Percentiles rank a stretch among this genome's conserved stretches.
phyloP scores from a whole-genome alignment of 2,329 filamentous ascomycete species.

The Calonectria ilicicola region DNA sequence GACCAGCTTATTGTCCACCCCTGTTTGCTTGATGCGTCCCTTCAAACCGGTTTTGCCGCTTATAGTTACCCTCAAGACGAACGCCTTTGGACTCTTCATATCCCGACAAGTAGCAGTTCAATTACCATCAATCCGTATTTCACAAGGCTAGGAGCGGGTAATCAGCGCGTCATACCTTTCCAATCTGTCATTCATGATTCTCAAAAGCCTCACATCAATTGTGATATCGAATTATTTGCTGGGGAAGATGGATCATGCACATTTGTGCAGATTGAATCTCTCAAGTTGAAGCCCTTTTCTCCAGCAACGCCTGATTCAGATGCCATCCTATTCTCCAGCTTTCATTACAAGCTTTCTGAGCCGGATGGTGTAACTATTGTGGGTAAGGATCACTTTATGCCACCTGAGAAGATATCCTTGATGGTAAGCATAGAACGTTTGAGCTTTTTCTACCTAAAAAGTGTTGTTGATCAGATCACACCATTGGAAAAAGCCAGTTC shows the following conservation, averaged over 20 bases:
- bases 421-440: neutral
- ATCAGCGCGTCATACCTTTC: neutral
- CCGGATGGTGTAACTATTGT: neutral
- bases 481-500: neutral
- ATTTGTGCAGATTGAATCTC: conserved; percentile 10
- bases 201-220: neutral
- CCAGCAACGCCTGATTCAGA: neutral
- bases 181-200: neutral
- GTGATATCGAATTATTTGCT: neutral
- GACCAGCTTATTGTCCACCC: neutral
- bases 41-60: neutral
- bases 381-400: neutral
- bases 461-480: neutral
- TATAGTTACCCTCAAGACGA: conserved; percentile 2
- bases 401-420: neutral
- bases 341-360: neutral
- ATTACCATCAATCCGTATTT: conserved; percentile 9
- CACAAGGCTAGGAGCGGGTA: neutral
- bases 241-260: neutral
- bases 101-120: neutral
- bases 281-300: neutral
- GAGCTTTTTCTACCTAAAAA: neutral
- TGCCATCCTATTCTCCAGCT: neutral
- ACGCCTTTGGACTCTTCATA: neutral
- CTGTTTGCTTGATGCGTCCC: neutral